A percentile compares a stretch with the other conserved stretches of the same genome.
Evolutionary conservation across 78 protist genomes (phyloP).

Genomic region (Dictyostelium firmibasis): DNA sequence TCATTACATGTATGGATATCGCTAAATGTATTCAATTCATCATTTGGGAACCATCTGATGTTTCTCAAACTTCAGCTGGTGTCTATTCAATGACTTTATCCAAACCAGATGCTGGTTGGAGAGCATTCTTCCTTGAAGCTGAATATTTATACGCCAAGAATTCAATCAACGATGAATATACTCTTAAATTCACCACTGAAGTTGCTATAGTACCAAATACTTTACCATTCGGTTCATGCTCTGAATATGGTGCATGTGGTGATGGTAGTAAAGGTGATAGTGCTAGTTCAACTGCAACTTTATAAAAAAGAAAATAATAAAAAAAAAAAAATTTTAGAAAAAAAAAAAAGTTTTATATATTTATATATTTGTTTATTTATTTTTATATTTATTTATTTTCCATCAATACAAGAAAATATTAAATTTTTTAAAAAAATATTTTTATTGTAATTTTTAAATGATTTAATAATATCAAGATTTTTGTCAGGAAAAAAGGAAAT

Average conservation of each 20-base stretch:
- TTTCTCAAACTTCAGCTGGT: background rate
- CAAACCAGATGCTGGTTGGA: conserved; percentile 61
- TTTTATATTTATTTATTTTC: too few species aligned
- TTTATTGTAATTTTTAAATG: too few species aligned
- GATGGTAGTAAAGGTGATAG: background rate
- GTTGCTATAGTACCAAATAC: conserved; percentile 72
- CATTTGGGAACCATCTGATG: conserved; percentile 46
- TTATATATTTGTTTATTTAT: background rate
- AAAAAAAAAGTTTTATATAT: background rate
- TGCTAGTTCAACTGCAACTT: background rate
- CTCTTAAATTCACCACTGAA: conserved; percentile 51
- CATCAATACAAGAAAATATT: too few species aligned
- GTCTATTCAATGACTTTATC: conserved; percentile 34
- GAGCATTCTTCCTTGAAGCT: conserved; percentile 73
- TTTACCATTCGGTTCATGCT: conserved; percentile 72
- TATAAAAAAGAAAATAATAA: background rate
- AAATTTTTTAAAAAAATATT: too few species aligned
- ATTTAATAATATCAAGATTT: too few species aligned
- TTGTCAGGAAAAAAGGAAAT: too few species aligned
- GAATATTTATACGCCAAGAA: background rate
- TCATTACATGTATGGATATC: conserved; percentile 65
- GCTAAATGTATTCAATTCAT: conserved; percentile 62
- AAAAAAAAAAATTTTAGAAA: background rate
- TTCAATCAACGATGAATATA: conserved; percentile 37
- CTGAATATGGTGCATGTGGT: background rate